Conservation (phyloP, 1,139 yeast species). For the Pichia sp. region DNA sequence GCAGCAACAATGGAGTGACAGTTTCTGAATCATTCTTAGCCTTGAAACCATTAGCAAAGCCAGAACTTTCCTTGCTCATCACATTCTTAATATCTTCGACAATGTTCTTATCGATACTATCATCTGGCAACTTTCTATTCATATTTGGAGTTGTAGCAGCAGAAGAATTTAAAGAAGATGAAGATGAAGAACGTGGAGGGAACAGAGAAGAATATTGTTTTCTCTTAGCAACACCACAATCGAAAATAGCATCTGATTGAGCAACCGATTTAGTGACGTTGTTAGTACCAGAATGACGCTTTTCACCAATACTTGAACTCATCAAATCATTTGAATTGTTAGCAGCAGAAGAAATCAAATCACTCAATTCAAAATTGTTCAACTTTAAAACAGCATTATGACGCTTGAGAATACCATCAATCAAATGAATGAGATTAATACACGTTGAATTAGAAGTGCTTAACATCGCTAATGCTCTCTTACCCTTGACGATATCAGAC, state of each 20-base stretch:
- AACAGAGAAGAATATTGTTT: slow-evolving; percentile 17
- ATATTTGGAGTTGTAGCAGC: neutral
- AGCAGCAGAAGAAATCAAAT: slow-evolving; percentile 7
- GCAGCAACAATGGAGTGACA: slow-evolving; percentile 6
- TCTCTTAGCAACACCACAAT: slow-evolving; percentile 12
- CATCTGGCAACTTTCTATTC: neutral
- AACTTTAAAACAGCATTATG: slow-evolving; percentile 20
- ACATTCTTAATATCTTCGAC: neutral
- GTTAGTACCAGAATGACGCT: slow-evolving; percentile 1
- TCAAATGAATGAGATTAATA: slow-evolving; percentile 46
- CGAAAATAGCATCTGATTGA: slow-evolving; percentile 10
- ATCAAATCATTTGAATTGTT: neutral
- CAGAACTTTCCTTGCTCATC: neutral
- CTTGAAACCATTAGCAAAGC: slow-evolving; percentile 7
- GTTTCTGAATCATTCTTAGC: neutral
- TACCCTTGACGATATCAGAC: slow-evolving; percentile 45
- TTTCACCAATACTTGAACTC: slow-evolving; percentile 3
- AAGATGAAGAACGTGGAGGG: slow-evolving; percentile 3
- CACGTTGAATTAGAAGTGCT: slow-evolving; percentile 48
- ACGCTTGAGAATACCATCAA: slow-evolving; percentile 38
- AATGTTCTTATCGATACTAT: neutral
- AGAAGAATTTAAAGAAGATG: neutral
- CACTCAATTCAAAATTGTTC: slow-evolving; percentile 11
- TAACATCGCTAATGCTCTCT: slow-evolving; percentile 39
- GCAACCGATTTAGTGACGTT: neutral